These are phyloP conservation scores for Colletotrichum endophyticum DNA, from an alignment of 2,329 filamentous ascomycete species.

Conservation along the genomic window DNA sequence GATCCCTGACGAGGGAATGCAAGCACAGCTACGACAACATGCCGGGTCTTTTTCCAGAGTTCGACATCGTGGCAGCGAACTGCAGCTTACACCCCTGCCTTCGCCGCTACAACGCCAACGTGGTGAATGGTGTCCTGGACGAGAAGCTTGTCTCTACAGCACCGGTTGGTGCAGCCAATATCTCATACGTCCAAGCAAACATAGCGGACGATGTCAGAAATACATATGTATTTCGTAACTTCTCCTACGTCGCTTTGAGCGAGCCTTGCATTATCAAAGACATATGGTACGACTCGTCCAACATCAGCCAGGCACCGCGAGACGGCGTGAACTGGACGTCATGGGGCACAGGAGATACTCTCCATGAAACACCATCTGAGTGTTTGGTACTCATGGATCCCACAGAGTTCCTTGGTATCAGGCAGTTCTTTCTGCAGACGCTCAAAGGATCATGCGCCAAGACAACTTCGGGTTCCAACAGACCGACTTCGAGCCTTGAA, in stretches of 20 bases:
- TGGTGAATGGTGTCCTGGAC: not conserved
- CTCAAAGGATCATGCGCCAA: not conserved
- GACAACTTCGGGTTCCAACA: not conserved
- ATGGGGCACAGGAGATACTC: not conserved
- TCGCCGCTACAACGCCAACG: not conserved
- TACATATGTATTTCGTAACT: not conserved
- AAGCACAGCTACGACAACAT: not conserved
- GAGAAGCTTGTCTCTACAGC: not conserved
- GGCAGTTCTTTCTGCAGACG: not conserved
- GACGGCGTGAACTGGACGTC: not conserved
- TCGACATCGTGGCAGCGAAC: not conserved
- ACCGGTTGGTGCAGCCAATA: not conserved
- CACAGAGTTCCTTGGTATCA: not conserved
- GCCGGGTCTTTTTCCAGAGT: not conserved
- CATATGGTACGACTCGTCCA: not conserved
- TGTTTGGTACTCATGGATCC: not conserved
- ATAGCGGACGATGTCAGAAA: not conserved
- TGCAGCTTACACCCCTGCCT: not conserved
- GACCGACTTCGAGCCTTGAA: not conserved
- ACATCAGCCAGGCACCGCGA: not conserved
- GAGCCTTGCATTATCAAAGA: not conserved
- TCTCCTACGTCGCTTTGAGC: not conserved
- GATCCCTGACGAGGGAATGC: not conserved
- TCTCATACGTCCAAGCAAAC: not conserved
- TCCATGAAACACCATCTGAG: not conserved